Conservation (phyloP, 148 eudicot genomes). For the Rhododendron vialii region DNA sequence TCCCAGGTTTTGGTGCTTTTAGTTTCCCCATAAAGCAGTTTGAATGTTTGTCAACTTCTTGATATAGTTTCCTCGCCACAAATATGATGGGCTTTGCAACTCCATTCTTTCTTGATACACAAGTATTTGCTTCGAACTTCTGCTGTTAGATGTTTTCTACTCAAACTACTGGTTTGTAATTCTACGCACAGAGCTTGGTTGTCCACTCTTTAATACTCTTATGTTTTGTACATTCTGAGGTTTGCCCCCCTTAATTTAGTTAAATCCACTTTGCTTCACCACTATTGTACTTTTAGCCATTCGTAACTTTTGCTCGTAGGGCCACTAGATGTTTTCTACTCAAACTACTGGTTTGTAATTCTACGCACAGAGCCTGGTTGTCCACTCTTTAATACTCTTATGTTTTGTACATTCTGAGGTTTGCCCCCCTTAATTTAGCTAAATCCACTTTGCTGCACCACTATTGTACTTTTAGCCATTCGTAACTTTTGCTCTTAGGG, state of each 20-base stretch:
- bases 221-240: not conserved
- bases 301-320: not conserved
- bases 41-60: not conserved
- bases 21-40: not conserved
- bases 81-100: not conserved
- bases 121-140: not conserved
- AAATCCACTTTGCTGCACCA: not conserved
- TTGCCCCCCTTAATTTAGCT: not conserved
- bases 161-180: not conserved
- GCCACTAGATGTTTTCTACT: not conserved
- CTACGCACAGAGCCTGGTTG: not conserved
- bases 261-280: not conserved
- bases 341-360: not conserved
- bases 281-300: slow-evolving; percentile 1
- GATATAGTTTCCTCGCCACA: not conserved
- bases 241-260: not conserved
- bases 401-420: not conserved
- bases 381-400: not conserved
- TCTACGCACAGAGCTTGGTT: not conserved
- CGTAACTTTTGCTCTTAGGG: not conserved
- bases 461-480: slow-evolving; percentile 4
- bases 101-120: not conserved
- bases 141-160: not conserved
- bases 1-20: not conserved
- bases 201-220: not conserved